Evolutionary conservation across 768 basidiomycete species (phyloP).

Genomic region (Podaxis sp.): DNA sequence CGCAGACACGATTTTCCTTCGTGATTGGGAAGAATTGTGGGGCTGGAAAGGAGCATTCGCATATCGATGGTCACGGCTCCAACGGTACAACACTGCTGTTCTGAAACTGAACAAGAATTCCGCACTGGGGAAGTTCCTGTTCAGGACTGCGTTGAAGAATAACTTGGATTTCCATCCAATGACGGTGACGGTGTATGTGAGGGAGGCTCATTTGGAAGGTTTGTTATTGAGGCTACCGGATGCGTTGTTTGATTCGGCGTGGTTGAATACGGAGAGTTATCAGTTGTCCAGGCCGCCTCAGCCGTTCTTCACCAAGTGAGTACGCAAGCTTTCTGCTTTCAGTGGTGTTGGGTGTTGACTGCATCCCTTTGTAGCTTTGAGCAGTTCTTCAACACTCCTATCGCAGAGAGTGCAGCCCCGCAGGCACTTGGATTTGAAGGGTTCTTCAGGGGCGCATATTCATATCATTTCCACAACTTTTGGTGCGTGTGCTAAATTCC

Average conservation of each 20-base stretch:
- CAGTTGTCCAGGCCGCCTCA: constrained; percentile 92
- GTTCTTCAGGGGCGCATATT: constrained; percentile 94
- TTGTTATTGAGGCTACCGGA: constrained; percentile 88
- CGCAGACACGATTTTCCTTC: constrained; percentile 91
- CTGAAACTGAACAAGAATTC: constrained; percentile 90
- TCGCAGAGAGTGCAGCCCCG: constrained; percentile 70
- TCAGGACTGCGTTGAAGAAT: constrained; percentile 92
- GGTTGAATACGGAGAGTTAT: constrained; percentile 90
- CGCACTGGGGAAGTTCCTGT: constrained; percentile 88
- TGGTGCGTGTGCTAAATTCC: constrained; percentile 46
- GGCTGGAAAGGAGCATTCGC: constrained; percentile 96
- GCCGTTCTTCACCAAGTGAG: constrained; percentile 90
- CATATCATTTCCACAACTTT: constrained; percentile 95
- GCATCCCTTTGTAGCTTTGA: constrained; percentile 53
- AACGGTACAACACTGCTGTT: constrained; percentile 96
- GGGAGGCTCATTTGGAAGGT: constrained; percentile 82
- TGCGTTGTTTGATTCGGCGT: constrained; percentile 94
- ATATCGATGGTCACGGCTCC: constrained; percentile 90
- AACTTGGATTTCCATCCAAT: constrained; percentile 96
- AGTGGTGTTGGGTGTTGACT: neutral
- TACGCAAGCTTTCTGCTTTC: constrained; percentile 27
- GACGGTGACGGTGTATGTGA: constrained; percentile 86
- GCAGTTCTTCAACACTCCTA: constrained; percentile 84
- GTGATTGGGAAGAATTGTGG: constrained; percentile 99
- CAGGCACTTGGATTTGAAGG: constrained; percentile 89